Conservation (phyloP, 192 early-diverging fungal species). For the Coemansia sp. region DNA sequence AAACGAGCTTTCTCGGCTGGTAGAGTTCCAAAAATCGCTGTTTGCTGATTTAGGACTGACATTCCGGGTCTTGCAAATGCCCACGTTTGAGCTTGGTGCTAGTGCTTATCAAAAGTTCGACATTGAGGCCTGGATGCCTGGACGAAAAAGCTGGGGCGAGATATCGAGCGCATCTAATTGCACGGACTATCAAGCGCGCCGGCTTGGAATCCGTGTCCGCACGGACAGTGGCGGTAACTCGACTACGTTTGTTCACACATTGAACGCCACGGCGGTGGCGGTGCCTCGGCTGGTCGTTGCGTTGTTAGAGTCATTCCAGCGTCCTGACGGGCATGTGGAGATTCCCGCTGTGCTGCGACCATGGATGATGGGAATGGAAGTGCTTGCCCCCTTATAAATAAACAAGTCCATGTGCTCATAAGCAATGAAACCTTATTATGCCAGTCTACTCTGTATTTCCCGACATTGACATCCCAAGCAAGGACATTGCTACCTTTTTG, state of each 20-base stretch:
- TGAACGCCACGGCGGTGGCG: constrained; percentile 92
- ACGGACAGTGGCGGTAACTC: not conserved
- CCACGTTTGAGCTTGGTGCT: constrained; percentile 87
- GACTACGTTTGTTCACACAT: constrained; percentile 74
- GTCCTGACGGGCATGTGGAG: constrained; percentile 62
- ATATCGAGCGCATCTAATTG: constrained; percentile 90
- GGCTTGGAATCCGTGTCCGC: constrained; percentile 68
- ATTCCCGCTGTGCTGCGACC: constrained; percentile 70
- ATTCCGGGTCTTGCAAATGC: constrained; percentile 82
- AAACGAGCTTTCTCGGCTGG: constrained; percentile 67
- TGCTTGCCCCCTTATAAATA: constrained; percentile 14
- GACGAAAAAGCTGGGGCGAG: constrained; percentile 62
- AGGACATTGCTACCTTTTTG: constrained; percentile 30
- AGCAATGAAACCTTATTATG: constrained; percentile 11
- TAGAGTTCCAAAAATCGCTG: constrained; percentile 67
- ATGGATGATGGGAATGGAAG: constrained; percentile 62
- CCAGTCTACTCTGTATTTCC: constrained; percentile 32
- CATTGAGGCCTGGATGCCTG: constrained; percentile 98
- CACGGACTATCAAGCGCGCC: constrained; percentile 88
- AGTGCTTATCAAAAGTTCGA: constrained; percentile 89
- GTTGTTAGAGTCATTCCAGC: constrained; percentile 76
- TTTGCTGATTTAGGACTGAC: constrained; percentile 79
- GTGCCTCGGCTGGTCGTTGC: constrained; percentile 87
- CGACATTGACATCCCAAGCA: constrained; percentile 15
- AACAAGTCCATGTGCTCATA: not conserved